A percentile compares a stretch with the other conserved stretches of the same genome.
These are phyloP conservation scores for Chrysochromulina tobinii DNA, from an alignment of 78 protist species.

Conservation along the genomic window DNA sequence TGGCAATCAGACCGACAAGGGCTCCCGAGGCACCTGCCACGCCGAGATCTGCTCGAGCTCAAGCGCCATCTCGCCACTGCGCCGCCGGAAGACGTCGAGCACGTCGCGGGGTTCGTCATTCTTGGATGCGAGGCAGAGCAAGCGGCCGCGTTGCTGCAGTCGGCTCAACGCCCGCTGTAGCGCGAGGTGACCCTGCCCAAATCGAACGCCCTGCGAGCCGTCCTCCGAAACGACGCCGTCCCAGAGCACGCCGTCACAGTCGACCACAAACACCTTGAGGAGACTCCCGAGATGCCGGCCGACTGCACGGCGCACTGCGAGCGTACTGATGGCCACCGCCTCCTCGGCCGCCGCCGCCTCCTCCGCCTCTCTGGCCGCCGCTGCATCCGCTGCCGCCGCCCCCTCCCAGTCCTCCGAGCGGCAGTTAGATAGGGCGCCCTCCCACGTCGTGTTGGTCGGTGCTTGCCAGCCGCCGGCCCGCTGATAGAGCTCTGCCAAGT, in stretches of 20 bases:
- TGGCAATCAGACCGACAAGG: no score
- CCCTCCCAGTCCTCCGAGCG: no score
- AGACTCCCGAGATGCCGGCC: not conserved
- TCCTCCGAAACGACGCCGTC: not conserved
- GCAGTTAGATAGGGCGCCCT: no score
- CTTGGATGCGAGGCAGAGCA: not conserved
- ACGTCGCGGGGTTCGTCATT: not conserved
- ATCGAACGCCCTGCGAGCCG: not conserved
- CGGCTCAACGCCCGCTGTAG: not conserved
- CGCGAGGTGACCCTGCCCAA: not conserved
- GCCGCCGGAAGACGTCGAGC: not conserved
- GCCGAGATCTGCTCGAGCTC: not conserved
- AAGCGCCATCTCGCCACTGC: not conserved
- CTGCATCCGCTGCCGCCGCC: no score
- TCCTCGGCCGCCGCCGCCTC: no score
- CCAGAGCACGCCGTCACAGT: not conserved
- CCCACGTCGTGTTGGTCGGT: no score
- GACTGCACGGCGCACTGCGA: not conserved
- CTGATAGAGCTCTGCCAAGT: no score
- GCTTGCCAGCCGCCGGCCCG: no score
- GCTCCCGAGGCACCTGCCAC: no score
- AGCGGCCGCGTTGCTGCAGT: not conserved
- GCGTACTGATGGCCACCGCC: no score
- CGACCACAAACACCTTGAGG: not conserved
- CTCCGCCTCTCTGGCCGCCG: no score